phyloP scores from a whole-genome alignment of 2,329 filamentous ascomycete species.

The Fusarium kyushuense region DNA sequence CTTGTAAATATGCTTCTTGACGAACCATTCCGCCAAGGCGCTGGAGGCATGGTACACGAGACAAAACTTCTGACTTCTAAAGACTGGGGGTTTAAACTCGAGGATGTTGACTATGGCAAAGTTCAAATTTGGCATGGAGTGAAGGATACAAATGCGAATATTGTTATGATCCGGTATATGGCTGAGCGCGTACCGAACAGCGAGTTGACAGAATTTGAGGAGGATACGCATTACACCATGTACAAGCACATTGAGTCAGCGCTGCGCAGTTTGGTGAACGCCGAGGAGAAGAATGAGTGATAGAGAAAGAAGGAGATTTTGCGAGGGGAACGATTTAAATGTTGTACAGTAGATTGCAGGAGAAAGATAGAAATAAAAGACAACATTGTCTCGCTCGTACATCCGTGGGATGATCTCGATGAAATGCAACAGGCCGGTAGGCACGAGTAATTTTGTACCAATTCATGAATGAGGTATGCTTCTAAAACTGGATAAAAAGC shows the following conservation, averaged over 20 bases:
- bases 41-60: not conserved
- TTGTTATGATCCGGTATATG: conserved; percentile 8
- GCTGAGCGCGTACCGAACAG: conserved; percentile 33
- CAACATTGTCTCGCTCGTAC: no score
- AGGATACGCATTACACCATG: conserved; percentile 52
- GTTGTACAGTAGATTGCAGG: not conserved
- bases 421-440: no score
- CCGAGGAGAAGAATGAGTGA: not conserved
- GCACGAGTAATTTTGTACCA: no score
- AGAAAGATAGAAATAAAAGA: no score
- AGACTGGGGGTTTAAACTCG: conserved; percentile 4
- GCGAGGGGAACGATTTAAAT: not conserved
- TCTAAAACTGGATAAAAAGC: no score
- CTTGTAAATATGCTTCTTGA: conserved; percentile 35
- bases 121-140: conserved; percentile 3
- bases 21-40: conserved; percentile 35
- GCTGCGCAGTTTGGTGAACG: not conserved
- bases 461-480: no score
- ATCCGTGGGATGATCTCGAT: no score
- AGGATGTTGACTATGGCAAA: not conserved
- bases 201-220: conserved; percentile 50
- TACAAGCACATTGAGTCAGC: conserved; percentile 41
- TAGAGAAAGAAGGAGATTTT: not conserved
- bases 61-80: conserved; percentile 25
- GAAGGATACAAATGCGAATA: conserved; percentile 6